Base-by-base conservation (phyloP, 345 rosid species). In the Hibiscus trionum region DNA sequence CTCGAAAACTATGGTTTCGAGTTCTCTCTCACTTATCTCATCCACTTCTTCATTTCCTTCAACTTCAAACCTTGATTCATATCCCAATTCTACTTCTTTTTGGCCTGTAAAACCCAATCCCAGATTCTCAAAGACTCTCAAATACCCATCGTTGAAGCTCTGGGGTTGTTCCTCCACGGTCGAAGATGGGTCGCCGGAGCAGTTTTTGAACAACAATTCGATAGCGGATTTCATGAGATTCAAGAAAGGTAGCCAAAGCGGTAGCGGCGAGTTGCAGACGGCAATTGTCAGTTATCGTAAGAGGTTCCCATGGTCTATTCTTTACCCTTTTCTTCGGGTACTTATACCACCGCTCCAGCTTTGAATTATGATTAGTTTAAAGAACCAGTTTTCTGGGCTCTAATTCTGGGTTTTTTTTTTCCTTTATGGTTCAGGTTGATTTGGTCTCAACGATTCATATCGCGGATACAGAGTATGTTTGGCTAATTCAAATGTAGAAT, bases 371-470 rank as follows among this genome's bases (percentile, higher is more conserved):
- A 31, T 3, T 27, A 8, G 1, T 47, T n/a, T 47, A 27, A 8
- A 0, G 39, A 50, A 29, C 3, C 16, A 47, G 37, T 27, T 68
- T 68, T 1, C 4, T 66, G 42, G 10, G 15, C 69, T 73, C 74
- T 66, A 33, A 35, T 58, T 26, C 3, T 26, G 26, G 16, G 53
- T 24, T 15, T 50, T 35, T 74, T 24, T 6, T 50, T 42, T 17
- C 0, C 19, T 26, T 53, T 42, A 15, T 53, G n/a, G 52, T 69
- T 77, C 80, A 95, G 99, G 93, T 91, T 74, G 97, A 95, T 89
- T 90, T 92, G 85, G 93, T 92, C 52, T 95, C 97, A 24, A 86
- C 97, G 1, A 88, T 95, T 81, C 99, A 95, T 78, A 89, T 92
- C 64, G 99, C 93, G 2, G 97, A 95, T 79, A 87, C 88, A 86